Percentiles rank a stretch among this genome's conserved stretches.
Conservation (phyloP, 164 flowering plant species). For the Macadamia integrifolia region DNA sequence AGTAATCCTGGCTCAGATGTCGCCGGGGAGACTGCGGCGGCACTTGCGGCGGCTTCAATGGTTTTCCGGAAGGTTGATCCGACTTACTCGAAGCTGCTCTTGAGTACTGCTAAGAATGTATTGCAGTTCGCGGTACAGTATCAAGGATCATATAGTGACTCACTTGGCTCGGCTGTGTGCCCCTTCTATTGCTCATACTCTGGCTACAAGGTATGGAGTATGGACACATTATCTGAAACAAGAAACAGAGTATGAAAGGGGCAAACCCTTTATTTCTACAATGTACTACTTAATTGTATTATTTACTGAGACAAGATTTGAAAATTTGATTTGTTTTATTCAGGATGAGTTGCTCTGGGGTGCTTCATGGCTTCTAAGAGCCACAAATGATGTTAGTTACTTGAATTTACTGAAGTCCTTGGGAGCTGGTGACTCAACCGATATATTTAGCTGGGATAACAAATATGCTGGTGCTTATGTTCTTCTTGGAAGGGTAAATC, state of each 20-base stretch:
- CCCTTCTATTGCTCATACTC: slow-evolving; percentile 95
- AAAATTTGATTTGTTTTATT: not conserved
- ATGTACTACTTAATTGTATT: too few relatives aligned
- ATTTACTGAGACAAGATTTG: too few relatives aligned
- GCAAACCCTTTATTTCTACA: too few relatives aligned
- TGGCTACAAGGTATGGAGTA: slow-evolving; percentile 58
- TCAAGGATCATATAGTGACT: slow-evolving; percentile 73
- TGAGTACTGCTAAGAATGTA: slow-evolving; percentile 54
- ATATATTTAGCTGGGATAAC: slow-evolving; percentile 94
- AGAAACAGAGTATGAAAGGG: too few relatives aligned
- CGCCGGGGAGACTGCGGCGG: slow-evolving; percentile 86
- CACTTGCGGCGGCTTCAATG: slow-evolving; percentile 79
- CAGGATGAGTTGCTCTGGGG: slow-evolving; percentile 96
- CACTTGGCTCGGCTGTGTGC: slow-evolving; percentile 61
- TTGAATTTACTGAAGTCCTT: slow-evolving; percentile 39
- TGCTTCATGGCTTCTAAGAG: slow-evolving; percentile 77
- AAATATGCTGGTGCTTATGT: slow-evolving; percentile 80
- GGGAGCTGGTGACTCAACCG: slow-evolving; percentile 47
- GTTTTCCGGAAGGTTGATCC: slow-evolving; percentile 58
- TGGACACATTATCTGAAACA: too few relatives aligned
- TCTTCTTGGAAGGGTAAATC: slow-evolving; percentile 68
- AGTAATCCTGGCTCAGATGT: slow-evolving; percentile 79
- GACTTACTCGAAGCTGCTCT: slow-evolving; percentile 38
- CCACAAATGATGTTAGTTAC: slow-evolving; percentile 58
- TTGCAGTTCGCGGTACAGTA: slow-evolving; percentile 58